Evolutionary conservation across 2,329 filamentous ascomycete species (phyloP).

Genomic region (Monilinia fructicola): DNA sequence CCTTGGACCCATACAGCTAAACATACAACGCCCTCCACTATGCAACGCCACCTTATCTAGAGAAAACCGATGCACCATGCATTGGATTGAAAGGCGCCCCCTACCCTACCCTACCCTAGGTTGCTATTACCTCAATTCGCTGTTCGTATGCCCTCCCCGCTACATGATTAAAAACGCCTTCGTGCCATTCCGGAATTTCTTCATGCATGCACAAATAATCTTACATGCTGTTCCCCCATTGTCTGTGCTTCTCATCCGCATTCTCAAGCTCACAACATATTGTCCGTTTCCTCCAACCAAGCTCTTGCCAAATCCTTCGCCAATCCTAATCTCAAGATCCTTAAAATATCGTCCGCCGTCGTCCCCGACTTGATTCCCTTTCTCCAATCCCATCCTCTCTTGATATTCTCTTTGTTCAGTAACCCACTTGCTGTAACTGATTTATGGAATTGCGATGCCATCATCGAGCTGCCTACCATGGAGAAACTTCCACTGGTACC

Average conservation of each 20-base stretch:
- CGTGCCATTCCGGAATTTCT: background rate
- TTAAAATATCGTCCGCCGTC: constrained; percentile 68
- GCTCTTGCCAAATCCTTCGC: constrained; percentile 70
- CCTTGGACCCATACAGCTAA: background rate
- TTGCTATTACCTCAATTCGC: background rate
- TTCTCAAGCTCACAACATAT: constrained; percentile 31
- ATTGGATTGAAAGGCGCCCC: background rate
- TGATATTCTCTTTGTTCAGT: constrained; percentile 47
- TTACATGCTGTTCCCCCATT: background rate
- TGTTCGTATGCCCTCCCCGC: background rate
- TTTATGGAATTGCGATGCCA: constrained; percentile 61
- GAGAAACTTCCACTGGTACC: constrained; percentile 56
- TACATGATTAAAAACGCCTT: constrained; percentile 10
- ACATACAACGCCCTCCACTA: background rate
- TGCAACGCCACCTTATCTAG: background rate
- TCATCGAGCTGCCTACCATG: constrained; percentile 71
- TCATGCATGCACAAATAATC: constrained; percentile 7
- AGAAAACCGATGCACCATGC: background rate
- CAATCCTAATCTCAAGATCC: constrained; percentile 68
- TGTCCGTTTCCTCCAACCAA: constrained; percentile 67
- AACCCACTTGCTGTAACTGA: constrained; percentile 58
- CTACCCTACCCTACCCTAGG: background rate
- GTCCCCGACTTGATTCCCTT: constrained; percentile 55
- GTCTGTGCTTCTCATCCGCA: background rate
- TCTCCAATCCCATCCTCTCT: constrained; percentile 74